phyloP scores from a whole-genome alignment of 2,329 filamentous ascomycete genomes.

The Zymoseptoria tritici region DNA sequence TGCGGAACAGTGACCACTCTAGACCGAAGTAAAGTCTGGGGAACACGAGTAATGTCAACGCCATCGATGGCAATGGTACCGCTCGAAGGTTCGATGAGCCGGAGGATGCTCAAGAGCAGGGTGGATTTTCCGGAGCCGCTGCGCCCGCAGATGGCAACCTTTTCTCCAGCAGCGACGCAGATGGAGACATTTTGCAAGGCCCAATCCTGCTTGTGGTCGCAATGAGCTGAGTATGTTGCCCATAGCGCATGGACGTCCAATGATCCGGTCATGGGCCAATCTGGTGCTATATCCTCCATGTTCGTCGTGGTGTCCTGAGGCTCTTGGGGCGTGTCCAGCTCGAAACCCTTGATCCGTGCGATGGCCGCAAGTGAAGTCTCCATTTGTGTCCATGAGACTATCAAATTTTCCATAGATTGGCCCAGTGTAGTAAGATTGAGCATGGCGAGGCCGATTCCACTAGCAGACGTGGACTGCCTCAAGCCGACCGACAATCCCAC shows the following conservation, averaged over 20 bases:
- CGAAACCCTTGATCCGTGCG: neutral
- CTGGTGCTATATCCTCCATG: neutral
- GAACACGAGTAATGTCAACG: conserved; percentile 46
- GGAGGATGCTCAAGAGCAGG: conserved; percentile 35
- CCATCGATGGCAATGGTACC: conserved; percentile 40
- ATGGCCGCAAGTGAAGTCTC: conserved; percentile 3
- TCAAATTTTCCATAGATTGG: neutral
- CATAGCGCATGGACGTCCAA: neutral
- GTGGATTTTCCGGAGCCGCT: conserved; percentile 37
- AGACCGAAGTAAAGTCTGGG: conserved; percentile 38
- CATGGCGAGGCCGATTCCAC: neutral
- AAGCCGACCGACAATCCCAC: neutral
- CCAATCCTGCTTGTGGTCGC: too few relatives aligned
- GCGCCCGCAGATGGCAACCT: conserved; percentile 30
- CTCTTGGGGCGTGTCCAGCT: neutral
- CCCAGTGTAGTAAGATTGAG: neutral
- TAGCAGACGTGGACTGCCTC: neutral
- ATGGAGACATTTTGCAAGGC: conserved; percentile 25
- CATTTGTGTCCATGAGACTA: conserved; percentile 3
- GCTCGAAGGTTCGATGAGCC: conserved; percentile 33
- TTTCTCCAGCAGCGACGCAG: conserved; percentile 27
- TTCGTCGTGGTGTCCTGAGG: too few relatives aligned
- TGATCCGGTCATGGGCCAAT: neutral
- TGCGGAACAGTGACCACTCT: conserved; percentile 49
- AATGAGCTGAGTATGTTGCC: neutral